Evolutionary conservation across 2,329 filamentous ascomycete genomes (phyloP), one percentile per base, ranked within the genome.

Genomic region (Clonostachys rosea): DNA sequence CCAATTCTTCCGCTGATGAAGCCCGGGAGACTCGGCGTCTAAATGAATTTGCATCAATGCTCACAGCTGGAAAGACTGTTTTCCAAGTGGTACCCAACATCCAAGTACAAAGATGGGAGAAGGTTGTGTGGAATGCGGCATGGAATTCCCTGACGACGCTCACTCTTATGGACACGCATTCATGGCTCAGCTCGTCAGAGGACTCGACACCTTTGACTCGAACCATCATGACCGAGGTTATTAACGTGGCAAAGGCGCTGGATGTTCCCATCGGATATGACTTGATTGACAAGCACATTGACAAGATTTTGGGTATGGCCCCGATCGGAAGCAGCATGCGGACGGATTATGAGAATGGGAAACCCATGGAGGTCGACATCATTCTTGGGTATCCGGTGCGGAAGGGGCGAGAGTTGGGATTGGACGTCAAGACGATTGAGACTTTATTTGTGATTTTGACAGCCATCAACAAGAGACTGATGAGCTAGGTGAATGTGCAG

Each of bases 371-470:
- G 69, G 61, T 88, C 44, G 86, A 89, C 64, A 85, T 86, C 36
- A 87, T 89, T 37, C 60, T 89, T 17, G 85, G 86, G 2, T 87
- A 89, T 59, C 83, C 85, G 1, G 78, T 88, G 24, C 67, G 81
- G 52, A 81, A 86, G 41, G 85, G 84, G 10, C 68, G 79, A 52
- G 74, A 73, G 45, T 73, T 75, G 44, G 84, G 84, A 0, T 75
- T 83, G 6, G 78, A 84, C 55, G 78, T 87, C 76, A 82, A 82
- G 8, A 68, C 81, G 59, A 57, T 88, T 65, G 82, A 87, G 68
- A 85, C 67, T 18, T 55, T 87, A 53, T 87, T 87, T 20, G 17
- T 44, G 14, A 39, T 49, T 16, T 35, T 49, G 17, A 44, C 35
- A 9, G 47, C 44, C 3, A 44, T 49, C 20, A 49, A 49, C 13